These are phyloP conservation scores for Brassica hybrid DNA, from an alignment of 441 rosid species.

Conservation along the genomic window DNA sequence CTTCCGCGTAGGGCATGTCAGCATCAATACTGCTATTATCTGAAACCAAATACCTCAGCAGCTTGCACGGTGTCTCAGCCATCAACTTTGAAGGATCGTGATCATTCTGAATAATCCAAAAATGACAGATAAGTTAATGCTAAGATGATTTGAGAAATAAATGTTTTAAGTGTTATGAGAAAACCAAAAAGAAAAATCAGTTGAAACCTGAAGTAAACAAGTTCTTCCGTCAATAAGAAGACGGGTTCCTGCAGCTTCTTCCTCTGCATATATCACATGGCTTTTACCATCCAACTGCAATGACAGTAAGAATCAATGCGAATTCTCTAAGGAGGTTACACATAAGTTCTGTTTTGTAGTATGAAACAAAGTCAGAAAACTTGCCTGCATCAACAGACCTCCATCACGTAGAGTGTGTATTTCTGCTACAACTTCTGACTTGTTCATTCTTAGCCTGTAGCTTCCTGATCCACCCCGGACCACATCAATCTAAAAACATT, in stretches of 20 bases:
- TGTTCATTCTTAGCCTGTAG: constrained; percentile 87
- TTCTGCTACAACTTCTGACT: constrained; percentile 95
- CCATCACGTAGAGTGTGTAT: constrained; percentile 99
- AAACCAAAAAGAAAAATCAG: constrained; percentile 22
- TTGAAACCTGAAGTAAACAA: constrained; percentile 87
- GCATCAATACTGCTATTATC: constrained; percentile 97
- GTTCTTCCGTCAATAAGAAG: constrained; percentile 99
- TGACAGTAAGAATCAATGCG: constrained; percentile 20
- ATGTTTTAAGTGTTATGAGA: constrained; percentile 2
- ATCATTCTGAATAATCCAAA: constrained; percentile 70
- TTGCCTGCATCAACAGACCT: constrained; percentile 99
- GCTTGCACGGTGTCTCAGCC: constrained; percentile 99
- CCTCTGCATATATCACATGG: constrained; percentile 99
- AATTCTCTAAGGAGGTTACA: constrained; percentile 15
- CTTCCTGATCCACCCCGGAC: constrained; percentile 98
- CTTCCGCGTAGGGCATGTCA: constrained; percentile 97
- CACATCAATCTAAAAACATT: constrained; percentile 77
- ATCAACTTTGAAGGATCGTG: constrained; percentile 98
- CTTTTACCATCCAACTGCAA: constrained; percentile 98
- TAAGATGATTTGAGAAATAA: constrained; percentile 5
- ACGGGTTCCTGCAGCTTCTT: constrained; percentile 99
- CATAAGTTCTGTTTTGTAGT: constrained; percentile 18
- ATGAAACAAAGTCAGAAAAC: constrained; percentile 38
- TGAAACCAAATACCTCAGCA: constrained; percentile 88
- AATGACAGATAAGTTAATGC: constrained; percentile 30